Evolutionary conservation across 352 stramenopile genomes (phyloP).

Genomic region (Phytophthora hibernalis): DNA sequence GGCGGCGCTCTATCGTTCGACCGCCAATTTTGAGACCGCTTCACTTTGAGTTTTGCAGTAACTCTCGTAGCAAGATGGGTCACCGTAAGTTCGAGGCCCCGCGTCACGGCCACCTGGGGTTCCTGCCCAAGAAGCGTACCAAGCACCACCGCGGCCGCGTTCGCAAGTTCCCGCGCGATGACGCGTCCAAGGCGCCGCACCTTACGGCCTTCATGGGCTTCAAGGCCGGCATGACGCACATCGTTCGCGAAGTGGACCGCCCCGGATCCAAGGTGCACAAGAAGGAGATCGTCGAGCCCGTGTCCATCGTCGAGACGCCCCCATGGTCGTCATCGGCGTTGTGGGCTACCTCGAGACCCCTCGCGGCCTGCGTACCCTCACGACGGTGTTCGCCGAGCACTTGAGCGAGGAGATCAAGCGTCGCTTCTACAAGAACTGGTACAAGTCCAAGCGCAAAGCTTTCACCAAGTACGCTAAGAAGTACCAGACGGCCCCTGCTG

Average conservation of each 20-base stretch:
- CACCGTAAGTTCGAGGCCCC: constrained; percentile 99
- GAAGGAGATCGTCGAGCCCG: constrained; percentile 99
- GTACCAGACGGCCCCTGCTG: constrained; percentile 93
- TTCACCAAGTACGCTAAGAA: constrained; percentile 99
- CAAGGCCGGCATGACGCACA: constrained; percentile 99
- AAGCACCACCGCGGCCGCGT: constrained; percentile 99
- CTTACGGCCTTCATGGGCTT: constrained; percentile 99
- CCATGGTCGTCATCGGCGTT: constrained; percentile 99
- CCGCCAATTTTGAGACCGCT: too few relatives aligned
- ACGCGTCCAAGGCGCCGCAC: constrained; percentile 95
- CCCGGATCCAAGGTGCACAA: constrained; percentile 99
- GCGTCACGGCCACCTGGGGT: constrained; percentile 97
- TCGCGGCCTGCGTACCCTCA: constrained; percentile 98
- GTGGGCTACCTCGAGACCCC: constrained; percentile 99
- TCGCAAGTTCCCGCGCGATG: constrained; percentile 99
- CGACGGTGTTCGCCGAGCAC: constrained; percentile 99
- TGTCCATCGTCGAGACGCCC: constrained; percentile 99
- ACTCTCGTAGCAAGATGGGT: constrained; percentile 91
- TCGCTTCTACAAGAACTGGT: constrained; percentile 99
- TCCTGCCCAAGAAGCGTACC: constrained; percentile 99
- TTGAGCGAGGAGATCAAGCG: constrained; percentile 99
- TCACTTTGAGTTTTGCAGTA: constrained; percentile 91
- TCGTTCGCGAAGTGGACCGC: constrained; percentile 98
- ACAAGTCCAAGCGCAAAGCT: constrained; percentile 99
- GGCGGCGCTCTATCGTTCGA: constrained; percentile 13